A percentile compares a stretch with the other conserved stretches of the same genome.
phyloP scores from a whole-genome alignment of 75 land plant genomes.

The Chamaecyparis obtusa region DNA sequence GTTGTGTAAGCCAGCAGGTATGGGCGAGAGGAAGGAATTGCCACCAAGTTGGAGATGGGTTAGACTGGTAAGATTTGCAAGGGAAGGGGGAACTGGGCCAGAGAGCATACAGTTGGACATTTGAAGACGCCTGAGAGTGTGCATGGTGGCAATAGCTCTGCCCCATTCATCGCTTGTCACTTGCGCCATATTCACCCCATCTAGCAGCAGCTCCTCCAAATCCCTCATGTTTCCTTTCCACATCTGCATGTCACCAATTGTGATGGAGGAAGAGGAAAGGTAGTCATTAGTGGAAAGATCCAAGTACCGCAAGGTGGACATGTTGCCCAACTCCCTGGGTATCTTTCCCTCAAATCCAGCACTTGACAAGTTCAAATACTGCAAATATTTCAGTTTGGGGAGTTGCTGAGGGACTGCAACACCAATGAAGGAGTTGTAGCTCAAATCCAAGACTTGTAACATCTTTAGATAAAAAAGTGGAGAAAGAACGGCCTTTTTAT shows the following conservation, averaged over 20 bases:
- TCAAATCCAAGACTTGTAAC: constrained; percentile 20
- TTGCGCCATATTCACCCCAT: neutral
- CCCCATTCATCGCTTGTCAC: neutral
- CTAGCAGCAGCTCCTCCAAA: neutral
- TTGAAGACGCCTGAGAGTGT: neutral
- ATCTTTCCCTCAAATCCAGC: constrained; percentile 13
- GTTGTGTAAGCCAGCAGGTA: neutral
- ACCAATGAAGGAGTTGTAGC: constrained; percentile 19
- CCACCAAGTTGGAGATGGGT: neutral
- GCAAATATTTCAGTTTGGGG: neutral
- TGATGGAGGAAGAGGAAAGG: neutral
- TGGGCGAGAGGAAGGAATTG: neutral
- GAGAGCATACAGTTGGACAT: neutral
- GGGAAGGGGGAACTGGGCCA: neutral
- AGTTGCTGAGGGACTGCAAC: neutral
- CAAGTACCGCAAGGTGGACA: constrained; percentile 4
- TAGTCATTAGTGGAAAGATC: neutral
- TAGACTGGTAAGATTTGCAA: neutral
- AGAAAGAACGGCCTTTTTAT: neutral
- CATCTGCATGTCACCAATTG: neutral
- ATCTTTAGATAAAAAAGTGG: constrained; percentile 13
- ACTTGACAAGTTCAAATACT: neutral
- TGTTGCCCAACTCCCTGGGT: constrained; percentile 18
- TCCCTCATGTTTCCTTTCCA: neutral
- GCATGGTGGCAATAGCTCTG: neutral